Base-by-base conservation (phyloP, 1,284 basidiomycete species). In the Pseudozyma pruni region DNA sequence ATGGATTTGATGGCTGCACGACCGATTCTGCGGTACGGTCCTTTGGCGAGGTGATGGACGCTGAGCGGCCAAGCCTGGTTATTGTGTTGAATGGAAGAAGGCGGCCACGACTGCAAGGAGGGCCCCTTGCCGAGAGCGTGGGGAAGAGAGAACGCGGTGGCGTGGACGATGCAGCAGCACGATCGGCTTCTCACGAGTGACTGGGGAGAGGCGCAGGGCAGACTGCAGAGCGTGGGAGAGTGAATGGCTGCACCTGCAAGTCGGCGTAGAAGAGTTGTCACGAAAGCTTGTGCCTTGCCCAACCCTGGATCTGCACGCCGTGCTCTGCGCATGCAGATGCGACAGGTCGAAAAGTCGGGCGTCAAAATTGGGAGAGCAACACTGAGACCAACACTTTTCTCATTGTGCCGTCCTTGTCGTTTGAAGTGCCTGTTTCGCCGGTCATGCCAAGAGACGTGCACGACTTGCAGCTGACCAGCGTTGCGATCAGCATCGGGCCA, bases 91-190 rank as follows among this genome's bases (percentile, higher is more conserved):
- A n/a, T n/a, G n/a, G n/a, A n/a, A n/a, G n/a, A n/a, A n/a, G n/a
- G n/a, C n/a, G n/a, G n/a, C n/a, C n/a, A n/a, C n/a, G 23, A 58
- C 35, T n/a, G 51, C 51, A 61, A 61, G 58, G 58, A 43, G 57
- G 16, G 33, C 29, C 42, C 55, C 47, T 50, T 57, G 47, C 55
- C 55, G 55, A 57, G 42, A 34, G 35, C 55, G 55, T 57, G 46
- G 47, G 45, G 20, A 48, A 35, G 34, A 11, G 17, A 41, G 47
- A 42, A 25, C n/a, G 19, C 10, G 20, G 31, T 23, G 13, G 37
- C 20, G 23, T 41, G n/a, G 23, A 34, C 19, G 25, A 9, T n/a
- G n/a, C n/a, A n/a, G n/a, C n/a, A n/a, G n/a, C n/a, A n/a, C n/a
- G n/a, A n/a, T n/a, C n/a, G n/a, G n/a, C n/a, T n/a, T n/a, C n/a